Base-by-base conservation (phyloP, 2,329 filamentous ascomycete species). In the Plenodomus biglobosus region DNA sequence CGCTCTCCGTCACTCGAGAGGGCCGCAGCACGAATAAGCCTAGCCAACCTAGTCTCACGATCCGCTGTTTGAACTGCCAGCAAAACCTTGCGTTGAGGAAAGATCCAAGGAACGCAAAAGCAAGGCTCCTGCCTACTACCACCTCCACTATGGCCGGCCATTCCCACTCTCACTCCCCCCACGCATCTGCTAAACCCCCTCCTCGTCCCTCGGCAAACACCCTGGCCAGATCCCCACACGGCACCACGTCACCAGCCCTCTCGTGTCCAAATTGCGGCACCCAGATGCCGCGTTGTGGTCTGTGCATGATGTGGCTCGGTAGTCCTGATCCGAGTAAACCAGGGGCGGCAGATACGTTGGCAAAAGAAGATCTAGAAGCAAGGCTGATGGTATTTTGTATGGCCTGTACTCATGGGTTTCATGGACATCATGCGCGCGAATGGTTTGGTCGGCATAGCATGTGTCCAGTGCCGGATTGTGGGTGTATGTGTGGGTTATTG, bases 31-130 rank as follows among this genome's bases (percentile, higher is more conserved):
- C 82, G 7, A 79, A 88, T 55, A 83, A 83, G 48, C 80, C 85
- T 1, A 80, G 85, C 0, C 59, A 68, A 0, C 83, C 82, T 2
- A 87, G 90, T 71, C 82, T 92, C 44, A 84, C 86, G 3, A 80
- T 94, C 40, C 83, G 88, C 39, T 94, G 89, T 72, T 80, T 87
- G 40, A 88, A 89, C 73, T 94, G 89, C 73, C 79, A 82, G 17
- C 76, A 76, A 18, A 77, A 80, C 2, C 76, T 86, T 19, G 78
- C 80, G 0, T 51, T 70, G 27, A 57, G 66, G 16, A 69, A 68
- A 38, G 66, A 71, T 44, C 35, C 56, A 0, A 55, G 56, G 16
- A 53, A 46, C 2, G 38, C 52, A 1, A 59, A 58, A 1, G 53
- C 56, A 22, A 56, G 66, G 11, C 53, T 70, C 7, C 43, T 64